Evolutionary conservation across 352 stramenopile genomes (phyloP).

Genomic region (Globisporangium echinulatum): DNA sequence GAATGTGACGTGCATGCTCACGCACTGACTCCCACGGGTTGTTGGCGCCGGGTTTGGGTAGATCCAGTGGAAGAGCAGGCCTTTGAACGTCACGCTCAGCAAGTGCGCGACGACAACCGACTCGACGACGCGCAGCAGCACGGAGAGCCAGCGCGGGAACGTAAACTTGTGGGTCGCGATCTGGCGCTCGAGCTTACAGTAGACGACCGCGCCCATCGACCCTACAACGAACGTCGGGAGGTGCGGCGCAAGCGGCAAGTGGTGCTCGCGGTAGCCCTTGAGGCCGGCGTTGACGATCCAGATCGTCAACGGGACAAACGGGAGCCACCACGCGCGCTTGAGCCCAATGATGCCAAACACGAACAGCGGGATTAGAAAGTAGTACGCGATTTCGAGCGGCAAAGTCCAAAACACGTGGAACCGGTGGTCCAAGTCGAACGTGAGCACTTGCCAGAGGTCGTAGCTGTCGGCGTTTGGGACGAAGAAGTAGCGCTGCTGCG

Average conservation of each 20-base stretch:
- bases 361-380: conserved; percentile 29
- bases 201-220: conserved; percentile 24
- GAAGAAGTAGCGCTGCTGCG: conserved; percentile 23
- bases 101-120: conserved; percentile 11
- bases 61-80: conserved; percentile 23
- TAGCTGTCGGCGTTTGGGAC: conserved; percentile 16
- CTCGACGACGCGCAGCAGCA: conserved; percentile 15
- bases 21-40: conserved; percentile 12
- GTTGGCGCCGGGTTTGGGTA: conserved; percentile 17
- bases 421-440: conserved; percentile 16
- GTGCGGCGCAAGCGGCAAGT: conserved; percentile 22
- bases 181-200: conserved; percentile 13
- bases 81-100: conserved; percentile 17
- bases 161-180: conserved; percentile 10
- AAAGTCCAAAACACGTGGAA: conserved; percentile 50
- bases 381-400: conserved; percentile 39
- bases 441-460: conserved; percentile 29
- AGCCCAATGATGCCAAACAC: conserved; percentile 9
- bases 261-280: conserved; percentile 13
- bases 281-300: conserved; percentile 19
- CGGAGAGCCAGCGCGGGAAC: conserved; percentile 8
- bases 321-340: conserved; percentile 15
- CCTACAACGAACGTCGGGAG: conserved; percentile 28
- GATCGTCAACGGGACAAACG: conserved; percentile 12
- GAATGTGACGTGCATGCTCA: conserved; percentile 16